Evolutionary conservation across 345 rosid species (phyloP).

Genomic region (Citrus cavaleriei): DNA sequence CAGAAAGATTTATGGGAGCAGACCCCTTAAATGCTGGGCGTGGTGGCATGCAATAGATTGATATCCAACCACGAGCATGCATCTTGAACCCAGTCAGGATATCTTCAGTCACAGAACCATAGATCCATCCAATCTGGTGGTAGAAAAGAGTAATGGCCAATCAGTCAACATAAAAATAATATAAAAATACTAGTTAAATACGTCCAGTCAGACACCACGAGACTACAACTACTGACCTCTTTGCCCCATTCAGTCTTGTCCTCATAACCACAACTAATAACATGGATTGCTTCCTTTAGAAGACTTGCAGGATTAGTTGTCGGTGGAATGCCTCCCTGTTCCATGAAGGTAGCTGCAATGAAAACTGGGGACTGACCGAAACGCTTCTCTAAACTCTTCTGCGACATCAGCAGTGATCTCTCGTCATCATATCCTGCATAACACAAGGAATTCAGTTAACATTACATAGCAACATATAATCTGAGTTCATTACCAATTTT

Average conservation of each 20-base stretch:
- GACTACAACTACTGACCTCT: constrained; percentile 53
- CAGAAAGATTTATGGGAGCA: constrained; percentile 99
- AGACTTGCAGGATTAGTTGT: constrained; percentile 94
- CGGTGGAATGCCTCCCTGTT: constrained; percentile 96
- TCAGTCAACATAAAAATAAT: background rate
- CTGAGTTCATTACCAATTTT: background rate
- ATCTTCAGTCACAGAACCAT: constrained; percentile 99
- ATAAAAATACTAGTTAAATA: background rate
- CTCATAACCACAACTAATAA: constrained; percentile 98
- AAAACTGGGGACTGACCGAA: constrained; percentile 99
- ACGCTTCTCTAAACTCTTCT: constrained; percentile 95
- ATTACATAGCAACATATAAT: background rate
- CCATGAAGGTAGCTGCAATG: constrained; percentile 98
- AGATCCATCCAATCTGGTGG: constrained; percentile 94
- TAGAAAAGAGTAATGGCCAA: background rate
- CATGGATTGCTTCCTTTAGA: constrained; percentile 96
- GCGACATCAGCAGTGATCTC: constrained; percentile 97
- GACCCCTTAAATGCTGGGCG: constrained; percentile 99
- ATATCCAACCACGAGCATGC: constrained; percentile 99
- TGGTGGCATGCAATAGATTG: constrained; percentile 95
- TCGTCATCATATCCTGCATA: constrained; percentile 97
- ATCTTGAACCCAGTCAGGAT: constrained; percentile 98
- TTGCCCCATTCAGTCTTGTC: constrained; percentile 99
- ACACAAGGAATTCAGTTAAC: constrained; percentile 7
- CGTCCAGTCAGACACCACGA: background rate